Evolutionary conservation across 1,284 basidiomycete species (phyloP), one percentile per base, ranked within the genome.

Genomic region (Nidula niveotomentosa): DNA sequence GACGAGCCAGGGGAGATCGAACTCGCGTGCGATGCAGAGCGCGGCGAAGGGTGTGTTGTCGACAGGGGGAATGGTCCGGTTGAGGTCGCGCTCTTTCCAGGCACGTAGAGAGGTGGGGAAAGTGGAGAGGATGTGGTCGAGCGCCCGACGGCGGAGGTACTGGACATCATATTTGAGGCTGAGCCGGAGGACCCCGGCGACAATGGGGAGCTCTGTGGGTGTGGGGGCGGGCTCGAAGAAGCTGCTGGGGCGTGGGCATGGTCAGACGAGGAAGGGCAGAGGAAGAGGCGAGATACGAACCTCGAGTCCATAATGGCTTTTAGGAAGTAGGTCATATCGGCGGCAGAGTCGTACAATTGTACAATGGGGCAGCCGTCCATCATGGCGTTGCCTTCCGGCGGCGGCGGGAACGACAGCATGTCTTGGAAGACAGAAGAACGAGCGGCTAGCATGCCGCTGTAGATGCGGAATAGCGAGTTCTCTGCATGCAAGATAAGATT

Each of bases 141-240:
- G 63, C 3, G 75, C 74, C 36, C 71, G 68, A 6, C 58, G 59
- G 12, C 69, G 69, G 18, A 78, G 71, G 43, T 66, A 69, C 39
- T 59, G 59, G 5, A 75, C 72, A 56, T 74, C 67, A 60, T 78
- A 78, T 62, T 78, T 78, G 30, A 71, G 68, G 51, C 65, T 67
- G 50, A 78, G 64, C 3, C 73, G 71, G 7, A 76, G 68, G 15
- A 78, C 62, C 9, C 67, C 67, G 15, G 70, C 64, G 8, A 73
- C 65, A 44, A 71, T 65, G 12, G 56, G 49, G 50, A 75, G 65
- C 37, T 64, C 60, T 9, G 70, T 71, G 17, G 50, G 60, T 3
- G 63, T 50, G 5, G 70, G 69, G 8, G 69, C 68, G 9, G 69
- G 66, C 55, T 70, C 69, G 36, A 71, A 74, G 54, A 64, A 73